Conservation (phyloP, 2,329 filamentous ascomycete genomes). For the Trichoderma guizhouense region DNA sequence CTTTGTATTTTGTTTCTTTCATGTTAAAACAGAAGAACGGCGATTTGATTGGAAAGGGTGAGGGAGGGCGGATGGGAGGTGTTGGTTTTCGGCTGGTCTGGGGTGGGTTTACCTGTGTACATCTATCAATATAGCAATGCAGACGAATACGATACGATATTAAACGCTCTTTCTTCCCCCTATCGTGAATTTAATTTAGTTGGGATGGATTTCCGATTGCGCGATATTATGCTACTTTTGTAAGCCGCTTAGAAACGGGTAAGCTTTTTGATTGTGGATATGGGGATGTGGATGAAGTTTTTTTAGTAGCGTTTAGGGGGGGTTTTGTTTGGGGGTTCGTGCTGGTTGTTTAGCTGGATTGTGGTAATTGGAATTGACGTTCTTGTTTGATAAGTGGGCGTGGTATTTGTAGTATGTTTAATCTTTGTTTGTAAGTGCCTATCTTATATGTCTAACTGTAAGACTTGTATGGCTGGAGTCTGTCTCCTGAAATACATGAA, state of each 20-base stretch:
- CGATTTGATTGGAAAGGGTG: not conserved
- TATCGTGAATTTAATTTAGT: not conserved
- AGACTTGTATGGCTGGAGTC: not conserved
- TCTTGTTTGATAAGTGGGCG: not conserved
- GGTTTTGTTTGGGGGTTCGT: not conserved
- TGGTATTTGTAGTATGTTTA: not conserved
- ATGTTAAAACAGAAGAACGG: not conserved
- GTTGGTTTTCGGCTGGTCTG: not conserved
- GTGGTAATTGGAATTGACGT: not conserved
- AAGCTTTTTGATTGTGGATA: not conserved
- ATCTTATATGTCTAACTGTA: not conserved
- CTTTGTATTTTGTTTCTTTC: not conserved
- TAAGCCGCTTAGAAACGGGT: conserved; percentile 2
- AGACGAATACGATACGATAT: conserved; percentile 1
- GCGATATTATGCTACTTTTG: not conserved
- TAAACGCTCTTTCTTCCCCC: not conserved
- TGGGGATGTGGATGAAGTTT: not conserved
- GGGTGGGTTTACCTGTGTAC: not conserved
- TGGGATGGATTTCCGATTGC: not conserved
- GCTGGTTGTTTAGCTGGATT: not conserved
- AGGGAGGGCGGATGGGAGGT: not conserved
- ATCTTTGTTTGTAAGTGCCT: not conserved
- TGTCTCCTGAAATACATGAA: not conserved
- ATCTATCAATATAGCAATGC: not conserved
- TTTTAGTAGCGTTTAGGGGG: not conserved